Evolutionary conservation across 1,284 basidiomycete species (phyloP).

Genomic region (Sanghuangporus baumii): DNA sequence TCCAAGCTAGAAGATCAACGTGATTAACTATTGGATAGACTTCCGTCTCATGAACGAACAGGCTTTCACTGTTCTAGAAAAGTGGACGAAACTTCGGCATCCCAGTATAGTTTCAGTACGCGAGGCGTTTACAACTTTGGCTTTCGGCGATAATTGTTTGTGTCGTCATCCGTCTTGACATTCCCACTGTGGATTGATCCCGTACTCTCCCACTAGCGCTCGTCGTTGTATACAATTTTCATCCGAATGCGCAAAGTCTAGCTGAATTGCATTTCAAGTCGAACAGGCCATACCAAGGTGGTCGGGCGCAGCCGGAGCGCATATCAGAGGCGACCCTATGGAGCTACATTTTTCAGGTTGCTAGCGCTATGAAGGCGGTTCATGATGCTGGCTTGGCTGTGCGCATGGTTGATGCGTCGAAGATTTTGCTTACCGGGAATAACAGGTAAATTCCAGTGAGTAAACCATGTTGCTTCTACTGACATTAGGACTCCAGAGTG

Average conservation of each 20-base stretch:
- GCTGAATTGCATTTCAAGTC: conserved; percentile 63
- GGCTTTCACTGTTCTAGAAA: conserved; percentile 81
- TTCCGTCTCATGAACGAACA: conserved; percentile 79
- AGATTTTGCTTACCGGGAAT: conserved; percentile 85
- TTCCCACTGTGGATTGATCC: conserved; percentile 6
- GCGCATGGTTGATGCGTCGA: conserved; percentile 81
- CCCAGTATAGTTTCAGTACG: conserved; percentile 82
- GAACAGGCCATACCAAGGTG: conserved; percentile 39
- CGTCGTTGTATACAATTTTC: conserved; percentile 90
- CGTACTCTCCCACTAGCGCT: conserved; percentile 55
- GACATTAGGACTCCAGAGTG: conserved; percentile 38
- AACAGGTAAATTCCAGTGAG: conserved; percentile 55
- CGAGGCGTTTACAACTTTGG: conserved; percentile 94
- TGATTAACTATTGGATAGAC: conserved; percentile 39
- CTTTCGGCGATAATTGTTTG: conserved; percentile 90
- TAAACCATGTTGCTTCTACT: not conserved
- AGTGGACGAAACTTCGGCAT: conserved; percentile 85
- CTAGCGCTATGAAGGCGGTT: conserved; percentile 79
- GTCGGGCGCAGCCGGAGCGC: conserved; percentile 29
- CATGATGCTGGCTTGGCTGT: conserved; percentile 83
- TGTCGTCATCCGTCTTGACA: conserved; percentile 17
- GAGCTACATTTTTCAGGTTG: conserved; percentile 92
- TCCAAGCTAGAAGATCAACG: not conserved
- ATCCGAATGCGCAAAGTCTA: conserved; percentile 82
- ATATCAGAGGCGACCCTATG: conserved; percentile 86